Percentiles rank a stretch among this genome's conserved stretches.
Evolutionary conservation across 1,284 basidiomycete species (phyloP).

Genomic region (Ganoderma sinense): DNA sequence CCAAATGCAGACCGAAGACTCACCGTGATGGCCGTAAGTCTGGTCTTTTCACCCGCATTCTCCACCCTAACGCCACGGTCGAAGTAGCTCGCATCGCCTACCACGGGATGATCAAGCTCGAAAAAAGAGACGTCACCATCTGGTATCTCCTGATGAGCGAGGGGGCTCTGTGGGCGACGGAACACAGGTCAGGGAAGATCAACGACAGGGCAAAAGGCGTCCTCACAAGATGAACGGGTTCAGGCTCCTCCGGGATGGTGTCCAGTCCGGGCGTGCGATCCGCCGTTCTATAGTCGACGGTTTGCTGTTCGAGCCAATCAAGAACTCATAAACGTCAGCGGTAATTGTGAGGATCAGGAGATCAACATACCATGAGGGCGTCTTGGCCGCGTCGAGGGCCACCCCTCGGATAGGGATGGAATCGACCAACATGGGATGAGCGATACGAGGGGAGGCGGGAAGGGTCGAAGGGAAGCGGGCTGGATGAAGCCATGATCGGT

Average conservation of each 20-base stretch:
- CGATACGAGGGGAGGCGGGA: constrained; percentile 31
- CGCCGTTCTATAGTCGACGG: neutral
- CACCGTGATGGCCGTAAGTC: neutral
- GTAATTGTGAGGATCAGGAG: neutral
- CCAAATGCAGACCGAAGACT: neutral
- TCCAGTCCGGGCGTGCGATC: neutral
- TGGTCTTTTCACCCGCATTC: neutral
- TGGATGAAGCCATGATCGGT: constrained; percentile 4
- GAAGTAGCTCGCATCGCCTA: constrained; percentile 3
- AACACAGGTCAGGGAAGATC: neutral
- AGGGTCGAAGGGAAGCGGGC: neutral
- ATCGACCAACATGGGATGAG: constrained; percentile 22
- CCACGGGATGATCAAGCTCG: constrained; percentile 1
- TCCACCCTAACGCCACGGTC: neutral
- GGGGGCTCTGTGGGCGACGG: neutral
- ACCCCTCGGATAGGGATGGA: constrained; percentile 30
- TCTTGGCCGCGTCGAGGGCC: constrained; percentile 20
- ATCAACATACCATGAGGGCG: constrained; percentile 33
- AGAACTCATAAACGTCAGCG: neutral
- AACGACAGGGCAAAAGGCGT: neutral
- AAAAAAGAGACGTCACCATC: constrained; percentile 5
- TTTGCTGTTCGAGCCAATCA: neutral
- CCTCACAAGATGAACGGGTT: neutral
- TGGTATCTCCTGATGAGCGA: neutral
- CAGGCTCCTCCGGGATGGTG: neutral